Evolutionary conservation across 2,329 filamentous ascomycete species (phyloP), one percentile per base, ranked within the genome.

Genomic region (Xylariaceae sp.): DNA sequence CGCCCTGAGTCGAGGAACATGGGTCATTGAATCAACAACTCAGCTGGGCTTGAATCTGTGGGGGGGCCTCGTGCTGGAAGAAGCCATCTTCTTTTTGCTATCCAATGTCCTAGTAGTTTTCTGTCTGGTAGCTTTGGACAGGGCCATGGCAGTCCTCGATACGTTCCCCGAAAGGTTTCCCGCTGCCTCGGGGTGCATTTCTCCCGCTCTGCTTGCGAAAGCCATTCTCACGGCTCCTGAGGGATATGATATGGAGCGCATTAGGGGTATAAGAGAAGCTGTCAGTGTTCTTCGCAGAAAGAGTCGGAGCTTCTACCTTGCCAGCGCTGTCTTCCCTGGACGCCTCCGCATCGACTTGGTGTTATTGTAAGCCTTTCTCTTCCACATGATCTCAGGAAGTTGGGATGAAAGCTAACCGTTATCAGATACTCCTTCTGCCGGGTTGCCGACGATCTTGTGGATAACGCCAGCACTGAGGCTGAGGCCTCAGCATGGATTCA

Each of bases 221-320:
- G 82, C 81, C 0, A 68, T 87, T 3, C 51, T 76, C 0, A 61
- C 65, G 0, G 60, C 80, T 1, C 72, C 74, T 2, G 68, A 68
- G 0, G 68, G 71, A 13, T 87, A 86, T 61, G 79, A 88, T 53
- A 74, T 78, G 47, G 70, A 74, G 13, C 79, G 84, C 4, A 74
- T 88, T 13, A 59, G 68, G 2, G 84, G 82, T 0, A 72, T 89
- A 6, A 69, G 75, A 29, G 80, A 87, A 57, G 83, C 85, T 0
- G 79, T 85, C 0, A 60, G 63, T 0, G 77, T 81, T 6, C 70
- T 89, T 7, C 71, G 76, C 47, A 75, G 73, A 51, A 89, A 89
- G 64, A 89, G 86, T 61, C 78, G 86, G 45, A 89, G 85, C 61
- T 89, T 90, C 66, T 88, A 87, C 60, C 72, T 90, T 5, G 87